Conservation (phyloP, 208 protist genomes). For the Novymonas esmeraldas region DNA sequence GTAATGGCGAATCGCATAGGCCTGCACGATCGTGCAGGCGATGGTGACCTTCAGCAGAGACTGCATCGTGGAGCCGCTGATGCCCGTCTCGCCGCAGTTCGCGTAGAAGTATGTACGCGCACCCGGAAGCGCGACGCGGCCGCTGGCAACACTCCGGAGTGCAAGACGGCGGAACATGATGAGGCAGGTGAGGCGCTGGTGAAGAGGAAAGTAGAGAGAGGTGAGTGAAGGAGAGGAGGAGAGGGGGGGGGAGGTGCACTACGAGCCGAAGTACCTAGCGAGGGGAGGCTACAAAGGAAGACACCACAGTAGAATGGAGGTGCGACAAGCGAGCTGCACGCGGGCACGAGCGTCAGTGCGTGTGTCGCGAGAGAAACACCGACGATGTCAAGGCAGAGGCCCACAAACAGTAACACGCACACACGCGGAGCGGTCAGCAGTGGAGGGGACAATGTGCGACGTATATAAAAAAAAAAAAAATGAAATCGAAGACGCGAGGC, state of each 20-base stretch:
- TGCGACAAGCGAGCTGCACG: too few relatives aligned
- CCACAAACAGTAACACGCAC: too few relatives aligned
- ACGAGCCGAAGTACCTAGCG: neutral
- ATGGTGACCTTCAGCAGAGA: conserved; percentile 37
- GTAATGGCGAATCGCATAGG: conserved; percentile 35
- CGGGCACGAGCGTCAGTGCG: too few relatives aligned
- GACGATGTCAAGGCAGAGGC: too few relatives aligned
- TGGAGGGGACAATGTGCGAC: too few relatives aligned
- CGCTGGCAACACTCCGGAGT: conserved; percentile 11
- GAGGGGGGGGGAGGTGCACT: neutral
- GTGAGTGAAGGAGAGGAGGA: neutral
- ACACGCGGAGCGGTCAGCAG: too few relatives aligned
- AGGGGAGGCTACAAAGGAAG: neutral
- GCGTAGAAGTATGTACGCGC: conserved; percentile 76
- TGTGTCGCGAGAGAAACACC: too few relatives aligned
- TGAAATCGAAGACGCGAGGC: too few relatives aligned
- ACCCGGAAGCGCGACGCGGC: conserved; percentile 19
- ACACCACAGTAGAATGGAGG: too few relatives aligned
- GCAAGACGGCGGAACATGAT: conserved; percentile 68
- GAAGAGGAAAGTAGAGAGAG: conserved; percentile 5
- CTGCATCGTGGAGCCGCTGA: conserved; percentile 68
- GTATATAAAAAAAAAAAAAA: too few relatives aligned
- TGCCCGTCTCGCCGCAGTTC: conserved; percentile 67
- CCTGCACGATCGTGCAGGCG: conserved; percentile 34
- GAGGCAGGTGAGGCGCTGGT: neutral